These are phyloP conservation scores for Russula sp. DNA, from an alignment of 768 basidiomycete species.

Conservation along the genomic window DNA sequence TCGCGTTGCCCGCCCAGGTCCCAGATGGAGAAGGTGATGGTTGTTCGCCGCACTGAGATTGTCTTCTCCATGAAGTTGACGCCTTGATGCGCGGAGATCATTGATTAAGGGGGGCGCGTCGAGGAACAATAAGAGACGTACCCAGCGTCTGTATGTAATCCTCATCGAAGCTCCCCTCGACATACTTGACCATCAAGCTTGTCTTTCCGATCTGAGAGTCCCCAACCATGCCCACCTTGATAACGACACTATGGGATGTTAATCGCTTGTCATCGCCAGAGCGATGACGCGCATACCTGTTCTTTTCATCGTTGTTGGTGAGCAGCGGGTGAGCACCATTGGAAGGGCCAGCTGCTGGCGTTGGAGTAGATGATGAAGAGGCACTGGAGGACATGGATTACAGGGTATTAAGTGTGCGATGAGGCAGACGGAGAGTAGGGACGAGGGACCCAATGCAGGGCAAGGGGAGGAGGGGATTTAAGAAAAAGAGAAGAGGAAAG, in stretches of 20 bases:
- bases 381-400: constrained; percentile 27
- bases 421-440: constrained; percentile 7
- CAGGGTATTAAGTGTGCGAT: constrained; percentile 6
- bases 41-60: constrained; percentile 94
- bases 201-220: constrained; percentile 99
- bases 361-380: constrained; percentile 44
- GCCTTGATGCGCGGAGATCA: constrained; percentile 38
- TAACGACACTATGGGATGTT: constrained; percentile 63
- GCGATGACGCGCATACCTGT: constrained; percentile 42
- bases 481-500: constrained; percentile 10
- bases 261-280: neutral
- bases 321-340: constrained; percentile 48
- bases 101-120: constrained; percentile 23
- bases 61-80: constrained; percentile 99
- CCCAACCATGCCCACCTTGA: constrained; percentile 99
- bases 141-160: constrained; percentile 99
- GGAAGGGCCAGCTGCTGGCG: constrained; percentile 38
- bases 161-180: constrained; percentile 97
- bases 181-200: constrained; percentile 99
- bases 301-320: constrained; percentile 70
- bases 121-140: constrained; percentile 32
- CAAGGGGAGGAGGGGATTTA: neutral
- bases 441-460: neutral
- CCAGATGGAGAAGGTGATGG: constrained; percentile 99
- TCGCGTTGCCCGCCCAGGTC: constrained; percentile 96